Evolutionary conservation across 2,329 filamentous ascomycete species (phyloP).

Genomic region (Aureobasidium sp.): DNA sequence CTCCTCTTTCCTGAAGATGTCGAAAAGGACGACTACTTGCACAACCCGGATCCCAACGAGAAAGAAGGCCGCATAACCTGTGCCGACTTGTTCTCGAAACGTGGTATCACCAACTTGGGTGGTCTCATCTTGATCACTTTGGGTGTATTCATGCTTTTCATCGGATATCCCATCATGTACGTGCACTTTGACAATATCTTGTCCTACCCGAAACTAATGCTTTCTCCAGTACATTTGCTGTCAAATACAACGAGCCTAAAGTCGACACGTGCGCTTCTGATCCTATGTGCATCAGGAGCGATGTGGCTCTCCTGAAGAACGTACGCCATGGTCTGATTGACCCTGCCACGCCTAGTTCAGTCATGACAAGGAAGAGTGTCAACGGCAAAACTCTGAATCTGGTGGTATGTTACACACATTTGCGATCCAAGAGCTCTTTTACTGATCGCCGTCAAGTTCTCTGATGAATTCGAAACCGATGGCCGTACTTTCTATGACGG

Average conservation of each 20-base stretch:
- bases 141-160: constrained; percentile 58
- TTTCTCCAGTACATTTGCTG: constrained; percentile 27
- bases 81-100: constrained; percentile 57
- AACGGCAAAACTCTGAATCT: constrained; percentile 57
- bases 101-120: constrained; percentile 59
- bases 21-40: constrained; percentile 65
- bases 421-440: not conserved
- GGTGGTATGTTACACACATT: constrained; percentile 42
- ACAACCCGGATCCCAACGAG: constrained; percentile 62
- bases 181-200: not conserved
- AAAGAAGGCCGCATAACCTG: constrained; percentile 48
- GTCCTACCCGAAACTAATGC: not conserved
- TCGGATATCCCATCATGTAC: constrained; percentile 63
- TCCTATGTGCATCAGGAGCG: constrained; percentile 40
- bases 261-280: constrained; percentile 34
- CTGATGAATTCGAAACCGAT: constrained; percentile 62
- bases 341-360: constrained; percentile 56
- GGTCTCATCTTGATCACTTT: constrained; percentile 53
- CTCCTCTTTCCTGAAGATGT: constrained; percentile 64
- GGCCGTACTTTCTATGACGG: constrained; percentile 64
- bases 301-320: constrained; percentile 51
- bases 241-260: constrained; percentile 33
- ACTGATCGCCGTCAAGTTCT: constrained; percentile 42
- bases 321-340: constrained; percentile 56
- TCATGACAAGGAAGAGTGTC: constrained; percentile 47